Base-by-base conservation (phyloP, 768 basidiomycete genomes). In the Agaricus blazei region DNA sequence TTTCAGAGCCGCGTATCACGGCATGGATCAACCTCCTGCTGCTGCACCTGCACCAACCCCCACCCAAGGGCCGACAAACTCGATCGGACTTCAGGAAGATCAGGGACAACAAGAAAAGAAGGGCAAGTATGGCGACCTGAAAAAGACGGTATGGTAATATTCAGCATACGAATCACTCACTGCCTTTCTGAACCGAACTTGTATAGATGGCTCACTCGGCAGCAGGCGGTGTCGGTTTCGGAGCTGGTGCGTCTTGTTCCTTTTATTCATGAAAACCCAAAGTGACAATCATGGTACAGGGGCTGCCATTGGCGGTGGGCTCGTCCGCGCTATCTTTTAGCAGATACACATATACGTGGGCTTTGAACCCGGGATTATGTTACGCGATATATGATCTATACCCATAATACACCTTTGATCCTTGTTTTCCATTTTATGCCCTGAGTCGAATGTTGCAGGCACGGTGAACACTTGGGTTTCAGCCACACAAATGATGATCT, bases 181-280 rank as follows among this genome's bases (percentile, higher is more conserved):
- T 28, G 41, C 52, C 12, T 42, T 29, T 40, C 23, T 31, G 3
- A 47, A 47, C 15, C 11, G 28, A 38, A 12, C 12, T 52, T 36
- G 19, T 19, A 15, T 56, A 78, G 82, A 70, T 84, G 75, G 83
- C 81, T 1, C 71, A 82, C 54, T 78, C 81, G 29, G 83, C 82
- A 12, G 83, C 74, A 15, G 87, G 88, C 28, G 89, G 89, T 64
- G 81, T 83, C 53, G 88, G 88, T 0, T 88, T 88, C 60, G 88
- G 88, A 62, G 87, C 85, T 56, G 86, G 87, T 84, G 49, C 49
- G 81, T 72, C 12, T 36, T 50, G 52, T 15, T 15, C 42, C 48
- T 37, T 42, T 28, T 11, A 24, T 28, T 36, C 36, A 41, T 19
- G 5, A 45, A 9, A 9, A 4, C 23, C 34, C 12, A 42, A 46